Evolutionary conservation across 805 yeast species (phyloP), one percentile per base, ranked within the genome.

Genomic region (Starmera amethionina): DNA sequence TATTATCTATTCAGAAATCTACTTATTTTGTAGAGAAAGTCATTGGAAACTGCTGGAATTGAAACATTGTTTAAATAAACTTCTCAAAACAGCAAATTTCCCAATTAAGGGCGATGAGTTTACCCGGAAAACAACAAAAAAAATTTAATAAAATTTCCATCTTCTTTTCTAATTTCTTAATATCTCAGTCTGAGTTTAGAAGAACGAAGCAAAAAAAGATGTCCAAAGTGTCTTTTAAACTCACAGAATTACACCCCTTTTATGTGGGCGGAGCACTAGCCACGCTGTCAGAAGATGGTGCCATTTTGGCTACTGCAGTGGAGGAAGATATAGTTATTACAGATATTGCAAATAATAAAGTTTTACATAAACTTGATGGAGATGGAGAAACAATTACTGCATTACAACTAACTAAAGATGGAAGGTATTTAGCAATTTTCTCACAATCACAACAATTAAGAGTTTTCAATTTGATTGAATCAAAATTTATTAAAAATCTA

Each of bases 211-310:
- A 3, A 2, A 9, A 9, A 10, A n/a, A 30, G 32, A 34, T 34
- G 36, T 41, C 60, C 19, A 60, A 48, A 42, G 48, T 54, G 8
- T 59, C 64, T 16, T 67, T 60, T 45, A 44, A 55, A 2, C 59
- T 59, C 39, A 49, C 56, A n/a, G 56, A 61, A 31, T 68, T 90
- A 33, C 79, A 76, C 39, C 97, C 98, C 13, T 79, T 89, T 50
- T 93, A 86, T 57, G 75, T 85, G 13, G 96, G 97, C 25, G 86
- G 93, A 6, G 75, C 93, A 3, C 67, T 80, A 27, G 93, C 87
- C 2, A 67, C 86, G 0, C 56, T 86, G 10, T 75, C 88, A 3
- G 62, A 60, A 12, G 81, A 78, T 48, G 86, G 81, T 8, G 51
- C 65, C 4, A 51, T 82, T 1, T 58, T 89, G 41, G 96, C 94